These are phyloP conservation scores for Candida alai DNA, from an alignment of 805 yeast genomes.

Conservation along the genomic window DNA sequence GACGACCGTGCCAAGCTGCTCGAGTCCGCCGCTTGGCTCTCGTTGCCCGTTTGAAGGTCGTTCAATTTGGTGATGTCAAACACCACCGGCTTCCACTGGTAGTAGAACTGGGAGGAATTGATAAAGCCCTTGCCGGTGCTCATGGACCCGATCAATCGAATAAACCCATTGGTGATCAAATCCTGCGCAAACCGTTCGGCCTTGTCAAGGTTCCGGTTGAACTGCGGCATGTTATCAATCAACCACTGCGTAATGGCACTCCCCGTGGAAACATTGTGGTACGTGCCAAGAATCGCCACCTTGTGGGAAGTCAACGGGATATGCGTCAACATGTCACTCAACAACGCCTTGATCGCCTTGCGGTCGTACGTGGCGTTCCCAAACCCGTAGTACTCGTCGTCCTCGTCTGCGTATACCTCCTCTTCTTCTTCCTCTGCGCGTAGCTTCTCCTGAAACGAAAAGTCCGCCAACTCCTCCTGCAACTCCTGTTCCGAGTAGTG, in stretches of 20 bases:
- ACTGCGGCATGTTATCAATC: slow-evolving; percentile 38
- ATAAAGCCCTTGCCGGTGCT: slow-evolving; percentile 47
- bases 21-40: not conserved
- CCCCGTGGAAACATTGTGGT: slow-evolving; percentile 60
- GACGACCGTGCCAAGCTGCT: slow-evolving; percentile 1
- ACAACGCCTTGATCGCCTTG: slow-evolving; percentile 30
- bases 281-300: slow-evolving; percentile 68
- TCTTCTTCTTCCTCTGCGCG: slow-evolving; percentile 10
- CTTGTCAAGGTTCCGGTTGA: slow-evolving; percentile 46
- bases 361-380: slow-evolving; percentile 29
- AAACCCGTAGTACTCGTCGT: slow-evolving; percentile 24
- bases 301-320: slow-evolving; percentile 54
- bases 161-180: slow-evolving; percentile 54
- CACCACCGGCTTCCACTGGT: slow-evolving; percentile 77
- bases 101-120: slow-evolving; percentile 67
- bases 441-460: slow-evolving; percentile 11
- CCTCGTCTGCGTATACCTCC: slow-evolving; percentile 15
- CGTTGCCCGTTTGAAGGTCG: not conserved
- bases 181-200: slow-evolving; percentile 78
- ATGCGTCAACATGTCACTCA: slow-evolving; percentile 26
- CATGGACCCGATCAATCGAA: slow-evolving; percentile 64
- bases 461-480: slow-evolving; percentile 23
- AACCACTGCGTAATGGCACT: slow-evolving; percentile 59
- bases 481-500: slow-evolving; percentile 44
- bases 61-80: slow-evolving; percentile 40